Evolutionary conservation across 2,329 filamentous ascomycete species (phyloP).

Genomic region (Parascedosporium putredinis): DNA sequence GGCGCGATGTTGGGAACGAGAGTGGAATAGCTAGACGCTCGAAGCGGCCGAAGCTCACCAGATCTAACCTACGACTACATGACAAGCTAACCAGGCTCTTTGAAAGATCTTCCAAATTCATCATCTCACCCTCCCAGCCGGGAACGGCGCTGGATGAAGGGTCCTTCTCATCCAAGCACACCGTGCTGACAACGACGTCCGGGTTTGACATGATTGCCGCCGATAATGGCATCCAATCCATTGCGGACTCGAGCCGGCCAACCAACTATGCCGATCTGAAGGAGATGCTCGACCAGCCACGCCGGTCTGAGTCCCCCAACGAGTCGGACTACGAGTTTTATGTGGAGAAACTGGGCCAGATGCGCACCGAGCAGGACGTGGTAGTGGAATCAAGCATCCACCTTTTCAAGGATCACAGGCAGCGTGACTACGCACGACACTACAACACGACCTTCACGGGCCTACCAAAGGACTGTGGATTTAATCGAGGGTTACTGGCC

Average conservation of each 20-base stretch:
- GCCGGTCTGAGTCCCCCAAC: neutral
- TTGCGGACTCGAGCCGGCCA: neutral
- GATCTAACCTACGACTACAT: too few species aligned
- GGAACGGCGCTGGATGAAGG: too few species aligned
- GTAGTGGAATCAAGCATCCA: neutral
- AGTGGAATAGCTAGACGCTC: too few species aligned
- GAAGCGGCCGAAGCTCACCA: too few species aligned
- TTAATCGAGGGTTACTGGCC: neutral
- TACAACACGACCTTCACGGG: neutral
- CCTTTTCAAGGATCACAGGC: neutral
- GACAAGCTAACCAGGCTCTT: too few species aligned
- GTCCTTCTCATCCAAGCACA: too few species aligned
- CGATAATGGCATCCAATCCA: neutral
- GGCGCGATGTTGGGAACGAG: too few species aligned
- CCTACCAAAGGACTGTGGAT: neutral
- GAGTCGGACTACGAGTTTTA: neutral
- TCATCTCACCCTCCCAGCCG: too few species aligned
- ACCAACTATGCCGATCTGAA: neutral
- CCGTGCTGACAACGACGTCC: neutral
- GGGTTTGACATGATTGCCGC: neutral
- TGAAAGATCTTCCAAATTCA: too few species aligned
- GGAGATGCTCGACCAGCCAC: neutral
- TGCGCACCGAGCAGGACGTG: neutral
- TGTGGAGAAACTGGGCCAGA: neutral
- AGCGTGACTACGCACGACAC: neutral